Conservation (phyloP, 139 green algal species). For the Mychonastes homosphaera region DNA sequence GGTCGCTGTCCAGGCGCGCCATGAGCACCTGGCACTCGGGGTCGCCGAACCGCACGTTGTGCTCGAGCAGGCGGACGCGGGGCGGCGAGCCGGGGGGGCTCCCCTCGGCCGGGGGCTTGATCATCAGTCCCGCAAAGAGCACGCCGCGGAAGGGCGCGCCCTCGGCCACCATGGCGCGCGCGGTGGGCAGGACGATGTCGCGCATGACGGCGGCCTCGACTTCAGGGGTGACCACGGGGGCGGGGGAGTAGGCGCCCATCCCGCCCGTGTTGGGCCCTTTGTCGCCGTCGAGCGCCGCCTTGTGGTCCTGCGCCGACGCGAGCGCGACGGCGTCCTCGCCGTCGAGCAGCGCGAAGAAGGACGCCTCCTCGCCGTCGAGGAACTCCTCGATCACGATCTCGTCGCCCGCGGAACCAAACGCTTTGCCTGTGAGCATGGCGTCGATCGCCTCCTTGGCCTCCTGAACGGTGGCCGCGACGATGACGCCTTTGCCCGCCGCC, state of each 20-base stretch:
- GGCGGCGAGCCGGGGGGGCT: not conserved
- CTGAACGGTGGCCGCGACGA: constrained; percentile 65
- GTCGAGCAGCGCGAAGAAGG: constrained; percentile 94
- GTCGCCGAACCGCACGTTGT: constrained; percentile 97
- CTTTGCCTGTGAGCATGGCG: constrained; percentile 66
- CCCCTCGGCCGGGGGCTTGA: constrained; percentile 35
- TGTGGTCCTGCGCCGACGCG: constrained; percentile 80
- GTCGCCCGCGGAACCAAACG: constrained; percentile 68
- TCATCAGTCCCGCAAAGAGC: constrained; percentile 97
- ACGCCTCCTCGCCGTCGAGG: constrained; percentile 88
- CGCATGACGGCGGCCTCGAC: constrained; percentile 70
- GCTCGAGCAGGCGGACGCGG: constrained; percentile 65
- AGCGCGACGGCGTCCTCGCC: constrained; percentile 63
- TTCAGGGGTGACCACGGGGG: constrained; percentile 76
- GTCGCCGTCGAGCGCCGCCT: constrained; percentile 89
- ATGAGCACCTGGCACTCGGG: constrained; percentile 96
- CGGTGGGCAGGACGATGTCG: constrained; percentile 77
- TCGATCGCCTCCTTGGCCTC: constrained; percentile 78
- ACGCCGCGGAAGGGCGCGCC: constrained; percentile 80
- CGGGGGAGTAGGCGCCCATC: constrained; percentile 96
- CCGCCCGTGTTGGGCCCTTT: constrained; percentile 94
- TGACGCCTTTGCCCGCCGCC: constrained; percentile 86
- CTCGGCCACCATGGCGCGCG: constrained; percentile 72
- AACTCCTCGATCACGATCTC: constrained; percentile 94
- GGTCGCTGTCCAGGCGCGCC: constrained; percentile 74